Evolutionary conservation across 768 basidiomycete genomes (phyloP), one percentile per base, ranked within the genome.

Genomic region (Mycena capillaripes): DNA sequence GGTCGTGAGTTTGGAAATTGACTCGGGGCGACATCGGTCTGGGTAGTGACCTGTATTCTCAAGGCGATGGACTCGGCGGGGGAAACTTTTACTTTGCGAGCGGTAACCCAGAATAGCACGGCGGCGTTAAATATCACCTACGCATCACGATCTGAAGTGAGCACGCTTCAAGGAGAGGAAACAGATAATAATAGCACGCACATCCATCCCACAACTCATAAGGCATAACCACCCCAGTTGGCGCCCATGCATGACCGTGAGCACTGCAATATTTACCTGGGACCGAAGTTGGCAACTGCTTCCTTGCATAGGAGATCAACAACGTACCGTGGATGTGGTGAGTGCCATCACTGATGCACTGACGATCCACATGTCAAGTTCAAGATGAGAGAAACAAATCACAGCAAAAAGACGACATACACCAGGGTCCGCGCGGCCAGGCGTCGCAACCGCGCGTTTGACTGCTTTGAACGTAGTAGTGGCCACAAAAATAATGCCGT

Each of bases 201-300:
- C 83, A 58, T 84, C 83, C 11, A 60, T 72, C 0, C 76, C 78
- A 52, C 83, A 84, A 44, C 79, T 79, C n/a, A 81, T 82, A 0
- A 89, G 79, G 75, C 87, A 88, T 11, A 89, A 83, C 86, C 86
- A 88, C 10, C 82, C 86, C 12, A 87, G 77, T 71, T 89, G 82
- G 25, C 81, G 75, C 8, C 89, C 88, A 52, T 88, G 80, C 76
- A 86, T 65, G n/a, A 81, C 58, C 14, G 86, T 85, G 29, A 90
- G 80, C n/a, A 89, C 76, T 12, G 80, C 76, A 36, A 89, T 85
- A 76, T 90, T 84, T 21, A 79, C 70, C 81, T 81, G 34, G 0
- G 12, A 19, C 16, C n/a, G 6, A 6, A 46, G 36, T 38, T 36
- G 56, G 34, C 29, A 29, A 11, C 21, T 25, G 11, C 6, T 6